These are phyloP conservation scores for Magnaporthiopsis rhizophila DNA, from an alignment of 2,329 filamentous ascomycete genomes.

Conservation along the genomic window DNA sequence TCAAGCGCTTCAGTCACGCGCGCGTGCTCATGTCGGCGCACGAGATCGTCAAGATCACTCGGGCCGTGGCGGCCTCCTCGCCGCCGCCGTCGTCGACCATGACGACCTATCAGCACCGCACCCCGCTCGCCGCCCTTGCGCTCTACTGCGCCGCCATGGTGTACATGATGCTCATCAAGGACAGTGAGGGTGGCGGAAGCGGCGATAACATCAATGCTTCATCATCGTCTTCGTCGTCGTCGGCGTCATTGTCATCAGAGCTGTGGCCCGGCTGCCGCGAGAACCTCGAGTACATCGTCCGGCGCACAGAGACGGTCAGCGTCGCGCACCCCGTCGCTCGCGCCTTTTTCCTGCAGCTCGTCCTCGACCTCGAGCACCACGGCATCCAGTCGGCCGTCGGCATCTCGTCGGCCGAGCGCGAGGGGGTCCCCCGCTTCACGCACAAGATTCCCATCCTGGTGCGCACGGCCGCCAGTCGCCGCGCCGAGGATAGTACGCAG, in stretches of 20 bases:
- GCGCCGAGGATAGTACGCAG: too few relatives aligned
- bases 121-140: slow-evolving; percentile 72
- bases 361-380: slow-evolving; percentile 66
- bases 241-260: slow-evolving; percentile 11
- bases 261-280: not conserved
- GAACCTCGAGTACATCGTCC: slow-evolving; percentile 66
- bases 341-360: slow-evolving; percentile 76
- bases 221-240: slow-evolving; percentile 7
- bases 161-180: slow-evolving; percentile 53
- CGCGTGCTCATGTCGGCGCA: slow-evolving; percentile 73
- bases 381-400: slow-evolving; percentile 22
- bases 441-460: slow-evolving; percentile 40
- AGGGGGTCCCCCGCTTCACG: slow-evolving; percentile 18
- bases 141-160: slow-evolving; percentile 75
- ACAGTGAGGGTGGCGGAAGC: slow-evolving; percentile 42
- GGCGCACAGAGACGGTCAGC: slow-evolving; percentile 70
- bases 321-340: slow-evolving; percentile 67
- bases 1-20: slow-evolving; percentile 63
- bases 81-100: too few relatives aligned
- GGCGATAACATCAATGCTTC: slow-evolving; percentile 29
- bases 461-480: slow-evolving; percentile 32
- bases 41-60: slow-evolving; percentile 78
- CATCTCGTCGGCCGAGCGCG: slow-evolving; percentile 19
- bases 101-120: slow-evolving; percentile 43
- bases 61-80: slow-evolving; percentile 20